Base-by-base conservation (phyloP, 345 rosid genomes). In the Raphanus raphanistrum region DNA sequence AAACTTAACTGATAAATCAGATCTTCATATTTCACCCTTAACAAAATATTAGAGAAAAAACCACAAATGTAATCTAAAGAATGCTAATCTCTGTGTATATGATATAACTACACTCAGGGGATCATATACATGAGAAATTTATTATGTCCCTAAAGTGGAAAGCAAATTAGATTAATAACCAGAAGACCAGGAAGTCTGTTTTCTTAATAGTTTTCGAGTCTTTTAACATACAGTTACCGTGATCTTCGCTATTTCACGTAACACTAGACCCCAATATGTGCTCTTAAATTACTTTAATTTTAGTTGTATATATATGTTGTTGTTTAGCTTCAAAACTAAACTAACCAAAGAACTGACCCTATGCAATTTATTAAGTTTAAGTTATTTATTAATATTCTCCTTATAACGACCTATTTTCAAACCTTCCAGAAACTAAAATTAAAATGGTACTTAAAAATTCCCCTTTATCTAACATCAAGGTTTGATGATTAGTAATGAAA, bases 181-280 rank as follows among this genome's bases (percentile, higher is more conserved):
- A 78, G 81, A 58, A 64, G 68, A 78, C 67, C 72, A 57, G 76
- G 81, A 78, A 71, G 52, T 71, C 41, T 78, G 76, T 58, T 78
- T 57, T 78, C 3, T 64, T 41, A 65, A 48, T 50, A 64, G 50
- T 38, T 41, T 57, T 21, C 36, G 76, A 78, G 76, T 43, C 68
- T 65, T 77, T 78, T 31, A 61, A 78, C 63, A 32, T 55, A 66
- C 13, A 70, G 26, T 71, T 71, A 78, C 72, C 81, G 72, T 65
- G 63, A 71, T 57, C 72, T 50, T 58, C 76, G 76, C 72, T 64
- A 8, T 72, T 71, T 57, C 76, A 59, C 81, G 76, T 45, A 71
- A 66, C 72, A 78, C 76, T 41, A 71, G 27, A 17, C 76, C 81
- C 66, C 68, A 57, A 77, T 57, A 31, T 71, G 35, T 57, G 76